A percentile compares a stretch with the other conserved stretches of the same genome.
These are phyloP conservation scores for Bryopsis sp. DNA, from an alignment of 139 green algal genomes.

Conservation along the genomic window DNA sequence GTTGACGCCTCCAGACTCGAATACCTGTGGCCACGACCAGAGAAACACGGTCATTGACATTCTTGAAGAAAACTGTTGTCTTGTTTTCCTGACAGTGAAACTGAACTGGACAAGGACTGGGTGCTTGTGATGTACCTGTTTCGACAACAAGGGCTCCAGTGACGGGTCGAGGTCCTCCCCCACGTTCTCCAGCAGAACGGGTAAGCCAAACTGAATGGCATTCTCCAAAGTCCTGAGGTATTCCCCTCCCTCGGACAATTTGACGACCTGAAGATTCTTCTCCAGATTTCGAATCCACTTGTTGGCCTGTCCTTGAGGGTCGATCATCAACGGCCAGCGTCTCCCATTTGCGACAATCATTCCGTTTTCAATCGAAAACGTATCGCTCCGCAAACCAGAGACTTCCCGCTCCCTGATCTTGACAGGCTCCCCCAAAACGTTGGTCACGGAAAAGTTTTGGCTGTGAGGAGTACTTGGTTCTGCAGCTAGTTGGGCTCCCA, in stretches of 20 bases:
- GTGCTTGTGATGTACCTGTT: slow-evolving; percentile 61
- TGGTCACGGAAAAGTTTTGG: slow-evolving; percentile 38
- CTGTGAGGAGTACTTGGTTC: slow-evolving; percentile 34
- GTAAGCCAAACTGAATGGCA: slow-evolving; percentile 65
- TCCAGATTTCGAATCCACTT: slow-evolving; percentile 82
- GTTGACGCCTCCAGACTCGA: slow-evolving; percentile 73
- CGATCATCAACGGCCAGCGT: slow-evolving; percentile 71
- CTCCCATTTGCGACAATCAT: slow-evolving; percentile 58
- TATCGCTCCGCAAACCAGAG: slow-evolving; percentile 58
- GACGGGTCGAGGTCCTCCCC: slow-evolving; percentile 69
- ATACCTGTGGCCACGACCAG: slow-evolving; percentile 86
- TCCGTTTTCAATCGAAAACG: slow-evolving; percentile 71
- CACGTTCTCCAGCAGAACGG: slow-evolving; percentile 68
- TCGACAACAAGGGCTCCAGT: slow-evolving; percentile 66
- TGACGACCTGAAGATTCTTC: slow-evolving; percentile 46
- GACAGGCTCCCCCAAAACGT: slow-evolving; percentile 56
- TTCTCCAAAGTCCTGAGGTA: slow-evolving; percentile 68
- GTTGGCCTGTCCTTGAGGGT: slow-evolving; percentile 71
- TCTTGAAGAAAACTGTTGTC: slow-evolving; percentile 64
- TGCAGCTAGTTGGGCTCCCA: slow-evolving; percentile 40
- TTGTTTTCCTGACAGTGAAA: slow-evolving; percentile 72
- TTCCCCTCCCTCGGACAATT: slow-evolving; percentile 65
- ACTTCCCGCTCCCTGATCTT: slow-evolving; percentile 78
- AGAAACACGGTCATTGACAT: slow-evolving; percentile 72
- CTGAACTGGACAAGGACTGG: slow-evolving; percentile 67